Evolutionary conservation across 2,329 filamentous ascomycete species (phyloP).

Genomic region (Colletotrichum sp.): DNA sequence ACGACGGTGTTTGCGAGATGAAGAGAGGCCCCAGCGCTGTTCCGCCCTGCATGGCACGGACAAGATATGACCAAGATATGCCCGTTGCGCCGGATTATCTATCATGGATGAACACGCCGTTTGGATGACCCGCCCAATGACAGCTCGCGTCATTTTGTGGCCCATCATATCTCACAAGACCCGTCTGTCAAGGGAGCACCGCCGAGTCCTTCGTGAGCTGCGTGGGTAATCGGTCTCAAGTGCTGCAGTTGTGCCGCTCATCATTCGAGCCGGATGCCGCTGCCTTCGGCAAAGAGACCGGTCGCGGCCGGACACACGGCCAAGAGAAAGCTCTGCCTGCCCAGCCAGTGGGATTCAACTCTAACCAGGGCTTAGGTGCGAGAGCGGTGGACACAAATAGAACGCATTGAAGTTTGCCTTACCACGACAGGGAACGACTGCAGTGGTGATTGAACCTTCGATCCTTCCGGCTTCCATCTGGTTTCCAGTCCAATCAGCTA

Average conservation of each 20-base stretch:
- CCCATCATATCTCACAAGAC: not conserved
- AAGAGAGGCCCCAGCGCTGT: not conserved
- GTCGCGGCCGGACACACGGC: not conserved
- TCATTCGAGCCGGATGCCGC: not conserved
- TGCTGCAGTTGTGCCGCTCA: not conserved
- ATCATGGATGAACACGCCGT: conserved; percentile 4
- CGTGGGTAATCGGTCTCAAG: not conserved
- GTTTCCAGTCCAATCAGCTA: not conserved
- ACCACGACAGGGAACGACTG: not conserved
- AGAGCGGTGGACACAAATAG: not conserved
- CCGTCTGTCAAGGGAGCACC: not conserved
- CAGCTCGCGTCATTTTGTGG: not conserved
- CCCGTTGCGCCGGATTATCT: conserved; percentile 1
- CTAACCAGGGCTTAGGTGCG: not conserved
- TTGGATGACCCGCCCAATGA: conserved; percentile 15
- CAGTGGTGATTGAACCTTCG: not conserved
- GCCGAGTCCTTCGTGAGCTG: not conserved
- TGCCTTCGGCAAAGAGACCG: not conserved
- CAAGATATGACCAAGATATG: conserved; percentile 5
- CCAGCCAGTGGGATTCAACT: not conserved
- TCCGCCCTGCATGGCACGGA: conserved; percentile 1
- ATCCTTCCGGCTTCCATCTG: not conserved
- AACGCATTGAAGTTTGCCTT: not conserved
- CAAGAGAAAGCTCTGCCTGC: not conserved
- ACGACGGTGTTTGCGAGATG: conserved; percentile 4